Conservation (phyloP, 345 rosid species). For the Rhodamnia argentea region DNA sequence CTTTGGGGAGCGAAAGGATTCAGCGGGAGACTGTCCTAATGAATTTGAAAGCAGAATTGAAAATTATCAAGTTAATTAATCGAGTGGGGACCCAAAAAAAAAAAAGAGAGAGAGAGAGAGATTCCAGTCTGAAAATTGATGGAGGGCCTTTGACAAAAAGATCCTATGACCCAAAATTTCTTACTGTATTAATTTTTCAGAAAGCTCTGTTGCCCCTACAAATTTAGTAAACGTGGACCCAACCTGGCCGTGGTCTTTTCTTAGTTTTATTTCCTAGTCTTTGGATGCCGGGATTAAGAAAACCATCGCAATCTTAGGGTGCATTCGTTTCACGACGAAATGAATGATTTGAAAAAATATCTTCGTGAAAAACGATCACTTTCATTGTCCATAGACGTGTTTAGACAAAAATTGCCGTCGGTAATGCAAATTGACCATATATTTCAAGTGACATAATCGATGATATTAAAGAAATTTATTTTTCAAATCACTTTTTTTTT, state of each 20-base stretch:
- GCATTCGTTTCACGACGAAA: too few relatives aligned
- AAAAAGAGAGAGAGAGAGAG: background rate
- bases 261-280: background rate
- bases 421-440: too few relatives aligned
- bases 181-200: too few relatives aligned
- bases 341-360: too few relatives aligned
- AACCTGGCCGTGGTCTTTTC: background rate
- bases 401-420: too few relatives aligned
- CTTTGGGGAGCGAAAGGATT: background rate
- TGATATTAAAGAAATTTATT: too few relatives aligned
- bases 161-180: background rate
- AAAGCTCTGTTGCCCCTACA: background rate
- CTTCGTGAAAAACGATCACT: too few relatives aligned
- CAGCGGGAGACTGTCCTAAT: background rate
- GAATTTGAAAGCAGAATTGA: background rate
- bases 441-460: too few relatives aligned
- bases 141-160: background rate
- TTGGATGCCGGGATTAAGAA: background rate
- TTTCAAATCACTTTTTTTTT: too few relatives aligned
- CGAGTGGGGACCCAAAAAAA: background rate
- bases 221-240: background rate
- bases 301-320: background rate
- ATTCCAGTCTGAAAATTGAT: background rate
- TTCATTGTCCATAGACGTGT: too few relatives aligned
- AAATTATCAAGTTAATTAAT: background rate